Evolutionary conservation across 306 rosid genomes (phyloP), one percentile per base, ranked within the genome.

Genomic region (Ormosia emarginata): DNA sequence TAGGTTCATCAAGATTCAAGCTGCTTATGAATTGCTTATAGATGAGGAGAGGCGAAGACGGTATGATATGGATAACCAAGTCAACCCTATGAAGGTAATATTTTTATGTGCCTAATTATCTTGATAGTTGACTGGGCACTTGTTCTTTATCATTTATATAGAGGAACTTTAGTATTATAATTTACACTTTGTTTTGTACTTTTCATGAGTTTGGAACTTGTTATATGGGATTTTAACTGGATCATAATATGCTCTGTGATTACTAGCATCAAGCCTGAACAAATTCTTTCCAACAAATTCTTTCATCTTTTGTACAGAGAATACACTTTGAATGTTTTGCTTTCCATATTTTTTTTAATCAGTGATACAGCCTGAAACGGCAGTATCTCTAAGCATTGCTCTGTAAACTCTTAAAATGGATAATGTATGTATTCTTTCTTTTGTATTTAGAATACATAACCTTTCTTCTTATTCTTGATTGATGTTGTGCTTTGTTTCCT

Each of bases 1-100:
- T 82, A 93, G 98, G 80, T 93, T 95, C 86, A 95, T 95, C 49
- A 95, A 95, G 90, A 90, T 95, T 84, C 98, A 93, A 92, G 98
- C 99, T 74, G 98, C 99, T 74, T 95, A 95, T 80, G 99, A 95
- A 85, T 81, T 95, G 86, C 94, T 91, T 36, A 71, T 89, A 50
- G 97, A 94, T 71, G 85, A 85, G 1, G 90, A 92, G 86, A 89
- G 81, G 76, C 90, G 97, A 83, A 87, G 79, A 84, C 68, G 86
- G 72, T 93, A 95, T 88, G 99, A 95, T 85, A 87, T 79, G 58
- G 95, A 90, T 86, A 95, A 93, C 82, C 88, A 88, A 79, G 94
- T 89, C 78, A 93, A 93, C 79, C 98, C 99, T 58, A 88, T 89
- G 98, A 95, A 95, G 93, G 99, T 95, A 83, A 81, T 85, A 40